These are phyloP conservation scores for Saposhnikovia divaricata DNA, from an alignment of 129 eudicot species.

Conservation along the genomic window DNA sequence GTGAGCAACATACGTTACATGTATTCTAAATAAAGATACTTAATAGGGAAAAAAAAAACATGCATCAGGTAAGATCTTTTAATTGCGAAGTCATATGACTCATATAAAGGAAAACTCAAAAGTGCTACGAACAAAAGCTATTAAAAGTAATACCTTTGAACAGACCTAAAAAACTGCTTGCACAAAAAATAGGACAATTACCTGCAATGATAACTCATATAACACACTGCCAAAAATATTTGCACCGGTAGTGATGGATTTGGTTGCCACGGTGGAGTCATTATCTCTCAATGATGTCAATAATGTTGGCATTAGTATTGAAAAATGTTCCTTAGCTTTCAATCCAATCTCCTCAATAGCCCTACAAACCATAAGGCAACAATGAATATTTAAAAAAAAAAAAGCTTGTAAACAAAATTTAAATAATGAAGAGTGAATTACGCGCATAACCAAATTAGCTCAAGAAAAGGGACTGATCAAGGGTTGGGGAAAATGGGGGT, in stretches of 20 bases:
- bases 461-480: neutral
- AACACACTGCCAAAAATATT: constrained; percentile 52
- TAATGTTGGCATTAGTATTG: constrained; percentile 50
- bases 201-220: constrained; percentile 73
- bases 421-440: neutral
- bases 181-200: constrained; percentile 14
- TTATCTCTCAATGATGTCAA: constrained; percentile 54
- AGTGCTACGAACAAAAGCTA: neutral
- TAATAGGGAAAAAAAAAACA: neutral
- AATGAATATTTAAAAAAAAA: neutral
- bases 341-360: constrained; percentile 60
- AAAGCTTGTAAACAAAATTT: neutral
- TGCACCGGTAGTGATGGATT: constrained; percentile 62
- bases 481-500: neutral
- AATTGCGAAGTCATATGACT: neutral
- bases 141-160: neutral
- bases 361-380: constrained; percentile 39
- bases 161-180: neutral
- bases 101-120: neutral
- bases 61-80: neutral
- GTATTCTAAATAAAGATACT: neutral
- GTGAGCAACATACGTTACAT: neutral
- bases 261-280: constrained; percentile 56
- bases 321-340: constrained; percentile 53
- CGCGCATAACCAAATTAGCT: neutral